Evolutionary conservation across 768 basidiomycete genomes (phyloP), one percentile per base, ranked within the genome.

Genomic region (Amanita molliuscula): DNA sequence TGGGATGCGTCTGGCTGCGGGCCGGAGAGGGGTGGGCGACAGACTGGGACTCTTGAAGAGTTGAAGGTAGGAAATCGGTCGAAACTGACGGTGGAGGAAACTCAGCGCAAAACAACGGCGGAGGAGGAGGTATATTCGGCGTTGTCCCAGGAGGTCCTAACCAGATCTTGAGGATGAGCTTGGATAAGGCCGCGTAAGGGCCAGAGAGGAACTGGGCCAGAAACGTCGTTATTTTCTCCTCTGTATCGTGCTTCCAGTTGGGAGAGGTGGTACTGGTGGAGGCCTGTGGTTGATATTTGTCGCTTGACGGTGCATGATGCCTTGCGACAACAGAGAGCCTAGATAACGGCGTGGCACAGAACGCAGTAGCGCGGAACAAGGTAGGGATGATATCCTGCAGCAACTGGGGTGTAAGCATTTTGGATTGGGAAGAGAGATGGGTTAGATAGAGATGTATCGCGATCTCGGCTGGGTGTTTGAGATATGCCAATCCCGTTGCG

Each of bases 301-400:
- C 51, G 62, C 51, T 47, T 69, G 59, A 33, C 73, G 61, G 25
- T 18, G 35, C 28, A 18, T 47, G 31, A 15, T 48, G 25, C 10
- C 23, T 50, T 52, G 61, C 61, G 44, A 69, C 68, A 36, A 87
- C 68, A 4, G 82, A 78, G 8, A 90, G 65, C 6, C 82, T 77
- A 35, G 87, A 83, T 13, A 90, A 73, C 1, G 84, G 78, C 2
- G 78, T 74, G 3, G 78, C 69, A 58, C 77, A 84, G 56, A 77
- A 80, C 1, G 82, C 78, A 20, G 85, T 71, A 18, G 75, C 76
- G 15, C 83, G 79, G 58, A 88, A 84, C n/a, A 90, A 75, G 29
- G 84, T 68, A 0, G 84, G 82, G n/a, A 88, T 68, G 47, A 88
- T 78, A 31, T 65, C 56, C 10, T 65, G 60, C 31, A 88, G 73